Evolutionary conservation across 2,329 filamentous ascomycete species (phyloP).

Genomic region (Exserohilum rostratum): DNA sequence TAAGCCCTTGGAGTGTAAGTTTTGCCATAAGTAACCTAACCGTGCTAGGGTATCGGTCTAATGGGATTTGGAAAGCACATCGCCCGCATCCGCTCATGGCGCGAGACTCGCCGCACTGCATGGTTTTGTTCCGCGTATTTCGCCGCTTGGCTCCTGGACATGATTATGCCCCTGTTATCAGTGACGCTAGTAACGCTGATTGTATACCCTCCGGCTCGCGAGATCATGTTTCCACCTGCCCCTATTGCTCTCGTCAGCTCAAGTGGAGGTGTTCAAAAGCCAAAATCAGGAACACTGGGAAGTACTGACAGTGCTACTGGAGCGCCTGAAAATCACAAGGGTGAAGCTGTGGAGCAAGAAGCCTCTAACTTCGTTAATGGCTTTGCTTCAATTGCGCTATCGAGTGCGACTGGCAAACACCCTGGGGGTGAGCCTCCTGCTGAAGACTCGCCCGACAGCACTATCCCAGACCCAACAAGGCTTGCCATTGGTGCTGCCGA

Average conservation of each 20-base stretch:
- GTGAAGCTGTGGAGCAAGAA: slow-evolving; percentile 82
- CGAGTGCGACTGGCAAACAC: slow-evolving; percentile 77
- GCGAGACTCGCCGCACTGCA: slow-evolving; percentile 71
- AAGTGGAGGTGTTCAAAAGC: slow-evolving; percentile 76
- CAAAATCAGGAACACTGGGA: slow-evolving; percentile 74
- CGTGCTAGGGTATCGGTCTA: slow-evolving; percentile 61
- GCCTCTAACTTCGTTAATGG: slow-evolving; percentile 80
- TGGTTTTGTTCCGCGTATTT: slow-evolving; percentile 68
- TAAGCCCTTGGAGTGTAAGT: slow-evolving; percentile 21
- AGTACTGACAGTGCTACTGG: slow-evolving; percentile 80
- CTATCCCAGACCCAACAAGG: slow-evolving; percentile 66
- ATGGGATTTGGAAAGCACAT: slow-evolving; percentile 75
- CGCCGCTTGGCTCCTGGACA: slow-evolving; percentile 73
- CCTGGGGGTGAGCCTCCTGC: slow-evolving; percentile 66
- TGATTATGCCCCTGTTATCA: slow-evolving; percentile 68
- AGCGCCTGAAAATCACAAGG: slow-evolving; percentile 81
- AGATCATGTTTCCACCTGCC: slow-evolving; percentile 74
- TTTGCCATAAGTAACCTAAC: slow-evolving; percentile 10
- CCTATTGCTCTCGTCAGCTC: slow-evolving; percentile 74
- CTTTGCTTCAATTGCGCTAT: slow-evolving; percentile 73
- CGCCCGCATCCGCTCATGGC: slow-evolving; percentile 78
- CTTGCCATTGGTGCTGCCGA: slow-evolving; percentile 61
- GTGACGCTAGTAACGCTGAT: slow-evolving; percentile 69
- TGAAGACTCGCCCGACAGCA: slow-evolving; percentile 53
- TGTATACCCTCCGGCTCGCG: slow-evolving; percentile 66